A percentile compares a stretch with the other conserved stretches of the same genome.
phyloP scores from a whole-genome alignment of 208 protist genomes.

The Lotmaria passim region DNA sequence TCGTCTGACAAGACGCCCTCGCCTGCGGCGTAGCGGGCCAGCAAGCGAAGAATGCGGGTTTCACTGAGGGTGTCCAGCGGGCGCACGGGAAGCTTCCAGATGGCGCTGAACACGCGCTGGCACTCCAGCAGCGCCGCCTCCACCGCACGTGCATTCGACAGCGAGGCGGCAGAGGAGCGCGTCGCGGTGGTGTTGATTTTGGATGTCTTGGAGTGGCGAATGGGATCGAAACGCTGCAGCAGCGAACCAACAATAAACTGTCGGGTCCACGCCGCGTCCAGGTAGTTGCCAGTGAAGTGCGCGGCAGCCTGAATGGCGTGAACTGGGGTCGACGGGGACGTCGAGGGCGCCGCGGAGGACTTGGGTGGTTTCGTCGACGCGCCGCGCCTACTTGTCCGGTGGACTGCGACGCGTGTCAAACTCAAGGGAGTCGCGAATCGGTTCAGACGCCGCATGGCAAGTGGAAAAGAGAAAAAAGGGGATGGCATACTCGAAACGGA shows the following conservation, averaged over 20 bases:
- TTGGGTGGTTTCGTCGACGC: background rate
- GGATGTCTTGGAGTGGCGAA: background rate
- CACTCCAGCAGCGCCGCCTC: slow-evolving; percentile 62
- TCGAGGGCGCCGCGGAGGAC: background rate
- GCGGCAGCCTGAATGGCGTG: slow-evolving; percentile 15
- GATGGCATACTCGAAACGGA: no score
- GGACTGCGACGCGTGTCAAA: no score
- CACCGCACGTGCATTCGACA: slow-evolving; percentile 11
- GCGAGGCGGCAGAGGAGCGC: background rate
- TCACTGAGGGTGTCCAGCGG: slow-evolving; percentile 76
- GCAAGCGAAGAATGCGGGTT: slow-evolving; percentile 69
- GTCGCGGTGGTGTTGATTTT: background rate
- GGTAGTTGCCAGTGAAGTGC: slow-evolving; percentile 76
- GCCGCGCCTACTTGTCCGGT: background rate
- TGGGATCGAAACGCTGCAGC: slow-evolving; percentile 70
- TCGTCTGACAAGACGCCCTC: slow-evolving; percentile 69
- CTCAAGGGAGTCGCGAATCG: background rate
- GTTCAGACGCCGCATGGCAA: background rate
- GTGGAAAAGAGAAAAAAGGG: background rate
- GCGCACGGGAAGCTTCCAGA: slow-evolving; percentile 63
- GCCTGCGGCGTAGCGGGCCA: slow-evolving; percentile 75
- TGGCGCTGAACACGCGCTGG: slow-evolving; percentile 59
- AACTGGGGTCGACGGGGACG: background rate
- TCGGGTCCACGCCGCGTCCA: slow-evolving; percentile 65
- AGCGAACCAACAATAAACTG: slow-evolving; percentile 83